phyloP scores from a whole-genome alignment of 2,329 filamentous ascomycete species.

The Aspergillus sp. region DNA sequence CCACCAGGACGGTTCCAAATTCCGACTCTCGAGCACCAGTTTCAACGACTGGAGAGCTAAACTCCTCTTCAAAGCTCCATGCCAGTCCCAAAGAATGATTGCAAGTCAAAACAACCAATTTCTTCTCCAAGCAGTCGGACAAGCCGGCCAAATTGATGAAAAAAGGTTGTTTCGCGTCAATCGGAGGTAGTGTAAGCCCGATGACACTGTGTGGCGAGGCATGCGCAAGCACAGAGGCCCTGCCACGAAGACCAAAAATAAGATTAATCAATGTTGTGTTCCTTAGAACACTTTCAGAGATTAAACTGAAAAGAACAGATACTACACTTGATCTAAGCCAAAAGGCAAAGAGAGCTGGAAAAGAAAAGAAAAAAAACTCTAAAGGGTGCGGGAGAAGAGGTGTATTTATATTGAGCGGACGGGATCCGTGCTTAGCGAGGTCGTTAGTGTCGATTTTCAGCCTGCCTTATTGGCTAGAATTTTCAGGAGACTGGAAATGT shows the following conservation, averaged over 20 bases:
- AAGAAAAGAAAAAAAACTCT: slow-evolving; percentile 49
- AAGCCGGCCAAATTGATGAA: slow-evolving; percentile 64
- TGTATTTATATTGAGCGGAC: slow-evolving; percentile 36
- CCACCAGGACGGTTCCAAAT: no score
- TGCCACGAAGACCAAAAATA: slow-evolving; percentile 68
- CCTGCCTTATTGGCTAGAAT: not conserved
- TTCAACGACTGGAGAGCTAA: no score
- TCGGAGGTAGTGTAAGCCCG: slow-evolving; percentile 75
- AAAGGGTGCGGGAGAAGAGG: slow-evolving; percentile 28
- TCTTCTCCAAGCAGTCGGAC: slow-evolving; percentile 63
- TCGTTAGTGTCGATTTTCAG: slow-evolving; percentile 24
- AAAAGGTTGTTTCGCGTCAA: slow-evolving; percentile 67
- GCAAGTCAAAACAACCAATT: slow-evolving; percentile 11
- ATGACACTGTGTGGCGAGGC: slow-evolving; percentile 69
- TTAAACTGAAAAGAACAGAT: slow-evolving; percentile 98
- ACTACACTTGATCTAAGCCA: slow-evolving; percentile 92
- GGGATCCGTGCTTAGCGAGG: slow-evolving; percentile 28
- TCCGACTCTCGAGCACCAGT: no score
- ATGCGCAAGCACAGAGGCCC: slow-evolving; percentile 75
- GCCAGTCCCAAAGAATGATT: no score
- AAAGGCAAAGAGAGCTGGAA: slow-evolving; percentile 59
- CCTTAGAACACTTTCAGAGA: slow-evolving; percentile 82
- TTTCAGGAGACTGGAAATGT: not conserved
- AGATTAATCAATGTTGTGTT: slow-evolving; percentile 77
- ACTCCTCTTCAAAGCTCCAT: no score